Percentiles rank a stretch among this genome's conserved stretches.
These are phyloP conservation scores for Synura sp. DNA, from an alignment of 352 stramenopile genomes.

Conservation along the genomic window DNA sequence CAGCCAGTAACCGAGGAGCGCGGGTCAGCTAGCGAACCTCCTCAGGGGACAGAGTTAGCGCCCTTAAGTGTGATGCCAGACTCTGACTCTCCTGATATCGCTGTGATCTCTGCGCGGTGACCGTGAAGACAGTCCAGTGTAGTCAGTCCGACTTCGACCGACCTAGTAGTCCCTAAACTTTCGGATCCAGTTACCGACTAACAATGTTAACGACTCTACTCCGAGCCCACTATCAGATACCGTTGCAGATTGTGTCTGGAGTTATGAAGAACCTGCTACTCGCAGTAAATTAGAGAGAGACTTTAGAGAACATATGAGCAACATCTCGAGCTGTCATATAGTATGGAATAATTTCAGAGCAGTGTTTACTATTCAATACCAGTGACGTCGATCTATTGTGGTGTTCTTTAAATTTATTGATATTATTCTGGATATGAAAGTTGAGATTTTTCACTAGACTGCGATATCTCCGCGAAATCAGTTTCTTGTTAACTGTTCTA, in stretches of 20 bases:
- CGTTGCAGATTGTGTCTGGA: conserved; percentile 21
- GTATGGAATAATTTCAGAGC: conserved; percentile 40
- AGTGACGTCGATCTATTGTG: conserved; percentile 38
- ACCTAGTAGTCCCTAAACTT: conserved; percentile 35
- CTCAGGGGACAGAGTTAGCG: conserved; percentile 36
- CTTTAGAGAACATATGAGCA: conserved; percentile 37
- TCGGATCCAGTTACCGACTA: conserved; percentile 36
- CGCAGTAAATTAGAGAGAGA: conserved; percentile 35
- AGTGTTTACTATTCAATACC: conserved; percentile 36
- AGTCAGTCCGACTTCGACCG: conserved; percentile 35
- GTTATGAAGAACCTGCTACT: conserved; percentile 40
- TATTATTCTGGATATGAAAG: conserved; percentile 39
- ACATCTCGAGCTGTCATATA: conserved; percentile 34
- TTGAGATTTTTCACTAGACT: conserved; percentile 33
- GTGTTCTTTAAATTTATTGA: conserved; percentile 37
- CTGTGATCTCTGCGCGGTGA: conserved; percentile 37
- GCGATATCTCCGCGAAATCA: conserved; percentile 29
- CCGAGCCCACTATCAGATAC: conserved; percentile 36
- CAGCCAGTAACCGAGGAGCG: conserved; percentile 33
- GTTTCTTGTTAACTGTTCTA: conserved; percentile 38
- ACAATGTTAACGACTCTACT: conserved; percentile 29
- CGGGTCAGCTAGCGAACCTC: conserved; percentile 35
- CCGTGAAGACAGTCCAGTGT: conserved; percentile 33
- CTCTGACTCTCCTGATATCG: conserved; percentile 39
- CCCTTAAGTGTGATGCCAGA: conserved; percentile 33